These are phyloP conservation scores for Plasmodium gallinaceum DNA, from an alignment of 169 alveolate genomes.

Conservation along the genomic window DNA sequence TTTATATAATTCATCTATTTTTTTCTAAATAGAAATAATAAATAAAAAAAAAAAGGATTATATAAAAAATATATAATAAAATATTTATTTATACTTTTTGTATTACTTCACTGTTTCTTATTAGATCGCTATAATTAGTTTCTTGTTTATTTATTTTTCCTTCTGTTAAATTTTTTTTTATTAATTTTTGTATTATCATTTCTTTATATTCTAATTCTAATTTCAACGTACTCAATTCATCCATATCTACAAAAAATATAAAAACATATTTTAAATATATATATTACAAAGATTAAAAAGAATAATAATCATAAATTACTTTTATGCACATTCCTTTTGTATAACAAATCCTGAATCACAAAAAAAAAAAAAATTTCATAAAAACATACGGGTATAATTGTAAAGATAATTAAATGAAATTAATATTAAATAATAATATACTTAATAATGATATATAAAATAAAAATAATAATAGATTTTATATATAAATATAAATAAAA, in stretches of 20 bases:
- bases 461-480: neutral
- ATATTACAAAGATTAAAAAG: neutral
- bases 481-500: neutral
- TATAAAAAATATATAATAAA: neutral
- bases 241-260: conserved; percentile 14
- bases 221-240: conserved; percentile 21
- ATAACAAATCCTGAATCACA: conserved; percentile 5
- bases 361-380: neutral
- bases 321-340: conserved; percentile 6
- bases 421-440: neutral
- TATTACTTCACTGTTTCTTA: conserved; percentile 11
- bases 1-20: conserved; percentile 52
- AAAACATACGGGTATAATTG: neutral
- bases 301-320: neutral
- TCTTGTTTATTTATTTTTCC: conserved; percentile 2
- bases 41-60: conserved; percentile 5
- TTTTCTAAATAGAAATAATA: conserved; percentile 31
- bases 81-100: neutral
- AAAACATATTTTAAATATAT: neutral
- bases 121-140: neutral
- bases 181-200: conserved; percentile 55
- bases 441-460: neutral
- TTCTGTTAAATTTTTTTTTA: conserved; percentile 9
- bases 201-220: conserved; percentile 69
- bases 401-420: neutral